Evolutionary conservation across 2,329 filamentous ascomycete species (phyloP).

Genomic region (Cryphonectria naterciae): DNA sequence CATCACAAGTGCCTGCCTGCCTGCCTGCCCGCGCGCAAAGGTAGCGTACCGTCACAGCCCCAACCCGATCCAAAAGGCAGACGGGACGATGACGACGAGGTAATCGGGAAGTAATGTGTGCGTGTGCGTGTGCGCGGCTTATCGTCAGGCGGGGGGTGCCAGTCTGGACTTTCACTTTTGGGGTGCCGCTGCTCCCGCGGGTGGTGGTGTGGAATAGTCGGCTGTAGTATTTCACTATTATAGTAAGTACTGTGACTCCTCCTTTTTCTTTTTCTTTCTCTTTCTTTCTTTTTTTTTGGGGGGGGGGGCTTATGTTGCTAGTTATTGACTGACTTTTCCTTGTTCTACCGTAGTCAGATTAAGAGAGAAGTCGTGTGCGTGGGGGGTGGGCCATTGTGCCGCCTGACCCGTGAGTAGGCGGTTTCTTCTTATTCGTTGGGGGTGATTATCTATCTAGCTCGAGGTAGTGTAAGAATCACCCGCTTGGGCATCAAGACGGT

Average conservation of each 20-base stretch:
- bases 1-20: no score
- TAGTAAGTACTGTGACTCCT: not conserved
- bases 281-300: no score
- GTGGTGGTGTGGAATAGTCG: not conserved
- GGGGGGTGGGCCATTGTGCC: not conserved
- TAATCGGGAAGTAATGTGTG: not conserved
- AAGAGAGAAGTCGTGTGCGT: no score
- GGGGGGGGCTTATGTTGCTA: no score
- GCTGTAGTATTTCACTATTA: not conserved
- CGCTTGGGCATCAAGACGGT: not conserved
- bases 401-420: not conserved
- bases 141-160: not conserved
- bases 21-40: no score
- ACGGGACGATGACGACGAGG: not conserved
- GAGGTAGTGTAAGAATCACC: not conserved
- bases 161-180: not conserved
- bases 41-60: no score
- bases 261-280: no score
- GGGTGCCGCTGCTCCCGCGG: constrained; percentile 2
- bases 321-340: not conserved
- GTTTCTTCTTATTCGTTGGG: not conserved
- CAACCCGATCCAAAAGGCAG: no score
- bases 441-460: not conserved
- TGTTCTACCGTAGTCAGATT: not conserved
- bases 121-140: not conserved